Conservation (phyloP, 306 rosid genomes). For the Trichosanthes cucumerina region DNA sequence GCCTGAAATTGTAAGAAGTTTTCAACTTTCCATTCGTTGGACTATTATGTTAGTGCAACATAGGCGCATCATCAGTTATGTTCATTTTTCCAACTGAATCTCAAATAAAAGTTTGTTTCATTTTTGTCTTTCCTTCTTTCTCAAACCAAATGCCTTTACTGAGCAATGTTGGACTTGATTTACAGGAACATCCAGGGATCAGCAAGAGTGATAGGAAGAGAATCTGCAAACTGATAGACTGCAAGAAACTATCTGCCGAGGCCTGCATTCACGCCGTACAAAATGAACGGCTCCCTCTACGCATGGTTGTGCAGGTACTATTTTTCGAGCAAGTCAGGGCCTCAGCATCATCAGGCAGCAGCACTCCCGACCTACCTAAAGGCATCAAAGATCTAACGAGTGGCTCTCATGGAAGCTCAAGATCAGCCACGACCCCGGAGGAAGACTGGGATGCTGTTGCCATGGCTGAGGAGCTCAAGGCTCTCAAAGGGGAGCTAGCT, state of each 20-base stretch:
- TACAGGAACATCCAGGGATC: conserved; percentile 78
- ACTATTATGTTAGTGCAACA: not conserved
- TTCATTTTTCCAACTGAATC: not conserved
- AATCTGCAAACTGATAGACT: conserved; percentile 93
- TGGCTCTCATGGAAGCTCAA: conserved; percentile 73
- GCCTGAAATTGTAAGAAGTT: not conserved
- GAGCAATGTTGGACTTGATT: not conserved
- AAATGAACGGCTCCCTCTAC: conserved; percentile 90
- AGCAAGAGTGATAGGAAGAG: conserved; percentile 77
- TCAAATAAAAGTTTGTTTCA: not conserved
- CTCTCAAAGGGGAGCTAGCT: conserved; percentile 77
- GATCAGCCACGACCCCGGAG: conserved; percentile 75
- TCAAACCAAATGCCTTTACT: not conserved
- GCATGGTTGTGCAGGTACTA: conserved; percentile 89
- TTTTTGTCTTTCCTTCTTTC: not conserved
- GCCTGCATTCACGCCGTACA: conserved; percentile 92
- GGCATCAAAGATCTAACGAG: conserved; percentile 58
- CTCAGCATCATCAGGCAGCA: conserved; percentile 67
- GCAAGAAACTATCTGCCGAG: conserved; percentile 74
- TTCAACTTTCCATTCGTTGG: not conserved
- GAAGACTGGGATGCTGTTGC: conserved; percentile 67
- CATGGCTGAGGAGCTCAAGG: conserved; percentile 75
- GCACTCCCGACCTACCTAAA: conserved; percentile 83
- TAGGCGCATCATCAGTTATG: not conserved
- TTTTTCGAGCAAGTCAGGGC: conserved; percentile 86